Conservation (phyloP, 2,329 filamentous ascomycete species). For the Aspergillus neotritici region DNA sequence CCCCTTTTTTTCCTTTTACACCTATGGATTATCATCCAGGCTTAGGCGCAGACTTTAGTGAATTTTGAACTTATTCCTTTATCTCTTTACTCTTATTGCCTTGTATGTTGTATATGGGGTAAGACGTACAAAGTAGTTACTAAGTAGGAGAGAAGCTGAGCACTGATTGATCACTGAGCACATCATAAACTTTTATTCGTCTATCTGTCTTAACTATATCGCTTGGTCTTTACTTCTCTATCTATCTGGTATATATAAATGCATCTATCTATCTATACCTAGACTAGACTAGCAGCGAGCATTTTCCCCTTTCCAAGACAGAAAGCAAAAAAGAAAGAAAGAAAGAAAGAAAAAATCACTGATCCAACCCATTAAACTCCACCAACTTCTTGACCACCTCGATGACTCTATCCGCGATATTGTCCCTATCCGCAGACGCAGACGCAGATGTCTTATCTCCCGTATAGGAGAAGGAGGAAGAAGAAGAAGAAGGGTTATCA, state of each 20-base stretch:
- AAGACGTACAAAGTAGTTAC: neutral
- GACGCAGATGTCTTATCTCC: neutral
- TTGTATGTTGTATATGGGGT: neutral
- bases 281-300: neutral
- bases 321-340: constrained; percentile 4
- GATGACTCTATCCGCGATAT: constrained; percentile 52
- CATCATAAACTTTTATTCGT: too few species aligned
- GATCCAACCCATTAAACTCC: constrained; percentile 81
- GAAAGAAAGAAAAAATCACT: constrained; percentile 19
- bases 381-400: constrained; percentile 72
- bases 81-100: neutral
- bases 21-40: constrained; percentile 19
- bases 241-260: neutral
- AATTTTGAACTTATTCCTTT: constrained; percentile 7
- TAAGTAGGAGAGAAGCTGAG: too few species aligned
- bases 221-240: neutral
- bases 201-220: too few species aligned
- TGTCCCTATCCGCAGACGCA: constrained; percentile 5
- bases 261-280: constrained; percentile 10
- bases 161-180: too few species aligned
- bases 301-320: constrained; percentile 2
- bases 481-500: constrained; percentile 62
- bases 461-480: too few species aligned
- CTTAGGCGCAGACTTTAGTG: constrained; percentile 16
- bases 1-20: constrained; percentile 8